Percentiles rank a stretch among this genome's conserved stretches.
phyloP scores from a whole-genome alignment of 2,329 filamentous ascomycete species.

The Diplodia sapinea region DNA sequence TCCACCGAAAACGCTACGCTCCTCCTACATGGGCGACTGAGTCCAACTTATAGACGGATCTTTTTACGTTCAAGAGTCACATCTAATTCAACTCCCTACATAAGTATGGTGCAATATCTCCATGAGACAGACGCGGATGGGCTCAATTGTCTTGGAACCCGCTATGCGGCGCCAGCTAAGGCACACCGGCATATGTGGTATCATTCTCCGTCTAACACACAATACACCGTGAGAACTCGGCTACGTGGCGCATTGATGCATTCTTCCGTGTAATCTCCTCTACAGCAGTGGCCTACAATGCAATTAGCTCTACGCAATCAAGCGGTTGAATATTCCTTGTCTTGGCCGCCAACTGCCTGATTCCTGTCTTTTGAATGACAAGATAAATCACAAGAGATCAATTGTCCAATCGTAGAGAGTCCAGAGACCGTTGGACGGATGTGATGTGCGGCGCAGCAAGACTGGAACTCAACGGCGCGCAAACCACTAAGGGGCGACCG shows the following conservation, averaged over 20 bases:
- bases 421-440: not conserved
- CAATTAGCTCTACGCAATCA: not conserved
- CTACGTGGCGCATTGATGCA: not conserved
- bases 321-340: not conserved
- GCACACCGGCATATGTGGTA: not conserved
- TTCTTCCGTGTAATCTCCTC: not conserved
- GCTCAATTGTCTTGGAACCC: too few relatives aligned
- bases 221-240: not conserved
- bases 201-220: not conserved
- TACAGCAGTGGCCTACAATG: not conserved
- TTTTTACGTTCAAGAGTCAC: too few relatives aligned
- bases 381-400: not conserved
- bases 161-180: not conserved
- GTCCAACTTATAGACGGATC: too few relatives aligned
- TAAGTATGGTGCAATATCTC: too few relatives aligned
- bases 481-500: not conserved
- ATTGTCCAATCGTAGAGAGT: not conserved
- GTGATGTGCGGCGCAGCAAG: not conserved
- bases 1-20: too few relatives aligned
- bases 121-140: too few relatives aligned
- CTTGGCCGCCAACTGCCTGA: not conserved
- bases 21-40: too few relatives aligned
- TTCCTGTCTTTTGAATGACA: not conserved
- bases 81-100: too few relatives aligned
- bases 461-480: constrained; percentile 8